Evolutionary conservation across 2,329 filamentous ascomycete genomes (phyloP).

Genomic region (Monilinia laxa): DNA sequence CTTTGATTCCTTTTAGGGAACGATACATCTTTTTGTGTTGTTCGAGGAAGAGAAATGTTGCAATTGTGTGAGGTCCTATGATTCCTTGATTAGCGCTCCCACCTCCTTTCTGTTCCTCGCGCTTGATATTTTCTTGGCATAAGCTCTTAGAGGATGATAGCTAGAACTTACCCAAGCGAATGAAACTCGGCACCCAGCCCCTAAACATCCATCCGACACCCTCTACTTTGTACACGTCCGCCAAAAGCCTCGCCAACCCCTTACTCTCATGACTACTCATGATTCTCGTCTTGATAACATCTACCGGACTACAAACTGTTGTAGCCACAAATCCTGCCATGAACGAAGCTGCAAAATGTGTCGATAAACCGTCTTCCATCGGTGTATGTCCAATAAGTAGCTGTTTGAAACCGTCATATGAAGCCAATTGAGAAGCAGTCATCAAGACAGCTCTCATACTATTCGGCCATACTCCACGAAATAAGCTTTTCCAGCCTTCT

Average conservation of each 20-base stretch:
- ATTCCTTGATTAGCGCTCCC: slow-evolving; percentile 10
- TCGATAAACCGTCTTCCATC: slow-evolving; percentile 66
- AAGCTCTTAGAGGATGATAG: too few relatives aligned
- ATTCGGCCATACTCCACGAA: slow-evolving; percentile 84
- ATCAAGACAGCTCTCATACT: slow-evolving; percentile 78
- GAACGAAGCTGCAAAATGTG: slow-evolving; percentile 76
- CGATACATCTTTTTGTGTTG: slow-evolving; percentile 79
- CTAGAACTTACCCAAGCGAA: slow-evolving; percentile 47
- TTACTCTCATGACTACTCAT: slow-evolving; percentile 66
- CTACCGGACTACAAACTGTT: slow-evolving; percentile 79
- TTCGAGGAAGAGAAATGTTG: slow-evolving; percentile 83
- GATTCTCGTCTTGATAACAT: slow-evolving; percentile 85
- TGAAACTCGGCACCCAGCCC: slow-evolving; percentile 80
- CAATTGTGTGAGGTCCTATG: slow-evolving; percentile 73
- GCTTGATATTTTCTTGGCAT: neutral
- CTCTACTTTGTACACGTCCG: slow-evolving; percentile 67
- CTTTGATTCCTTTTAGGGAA: slow-evolving; percentile 44
- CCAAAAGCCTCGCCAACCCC: slow-evolving; percentile 59
- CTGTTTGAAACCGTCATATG: slow-evolving; percentile 79
- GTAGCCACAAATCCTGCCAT: slow-evolving; percentile 81
- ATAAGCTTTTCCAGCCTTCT: slow-evolving; percentile 74
- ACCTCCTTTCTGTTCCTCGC: neutral
- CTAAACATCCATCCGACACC: slow-evolving; percentile 84
- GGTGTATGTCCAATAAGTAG: slow-evolving; percentile 65
- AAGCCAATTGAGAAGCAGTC: slow-evolving; percentile 81